These are phyloP conservation scores for Hymenoscyphus fraxineus DNA, from an alignment of 2,329 filamentous ascomycete species.

Conservation along the genomic window DNA sequence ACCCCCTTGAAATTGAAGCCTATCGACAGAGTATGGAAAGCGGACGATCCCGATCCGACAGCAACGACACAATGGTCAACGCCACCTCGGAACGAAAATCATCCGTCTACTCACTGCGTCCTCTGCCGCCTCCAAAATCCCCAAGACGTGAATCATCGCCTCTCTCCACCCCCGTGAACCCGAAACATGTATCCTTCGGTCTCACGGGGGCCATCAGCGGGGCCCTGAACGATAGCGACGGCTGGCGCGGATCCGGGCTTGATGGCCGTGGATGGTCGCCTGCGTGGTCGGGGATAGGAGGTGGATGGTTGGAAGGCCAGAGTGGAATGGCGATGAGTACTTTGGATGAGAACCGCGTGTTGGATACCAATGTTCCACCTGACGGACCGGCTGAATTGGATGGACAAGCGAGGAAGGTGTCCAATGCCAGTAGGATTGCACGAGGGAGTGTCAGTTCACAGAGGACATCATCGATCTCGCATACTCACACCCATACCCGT, in stretches of 20 bases:
- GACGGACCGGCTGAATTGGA: background rate
- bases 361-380: background rate
- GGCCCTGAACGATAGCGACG: background rate
- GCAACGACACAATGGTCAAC: slow-evolving; percentile 2
- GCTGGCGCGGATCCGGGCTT: slow-evolving; percentile 4
- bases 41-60: background rate
- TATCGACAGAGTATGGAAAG: background rate
- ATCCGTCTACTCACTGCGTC: background rate
- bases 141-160: background rate
- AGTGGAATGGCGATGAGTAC: slow-evolving; percentile 7
- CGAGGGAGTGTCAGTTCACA: background rate
- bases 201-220: slow-evolving; percentile 8
- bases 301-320: slow-evolving; percentile 10
- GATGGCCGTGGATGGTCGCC: slow-evolving; percentile 3
- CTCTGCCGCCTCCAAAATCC: background rate
- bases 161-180: background rate
- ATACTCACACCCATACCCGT: too few relatives aligned
- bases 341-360: background rate
- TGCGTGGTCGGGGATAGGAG: slow-evolving; percentile 7
- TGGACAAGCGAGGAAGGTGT: background rate
- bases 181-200: slow-evolving; percentile 7
- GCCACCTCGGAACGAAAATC: background rate
- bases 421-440: background rate
- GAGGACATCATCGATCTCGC: background rate
- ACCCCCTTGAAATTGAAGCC: slow-evolving; percentile 4